A percentile compares a stretch with the other conserved stretches of the same genome.
phyloP scores from a whole-genome alignment of 768 basidiomycete genomes.

The Lactarius tabidus region DNA sequence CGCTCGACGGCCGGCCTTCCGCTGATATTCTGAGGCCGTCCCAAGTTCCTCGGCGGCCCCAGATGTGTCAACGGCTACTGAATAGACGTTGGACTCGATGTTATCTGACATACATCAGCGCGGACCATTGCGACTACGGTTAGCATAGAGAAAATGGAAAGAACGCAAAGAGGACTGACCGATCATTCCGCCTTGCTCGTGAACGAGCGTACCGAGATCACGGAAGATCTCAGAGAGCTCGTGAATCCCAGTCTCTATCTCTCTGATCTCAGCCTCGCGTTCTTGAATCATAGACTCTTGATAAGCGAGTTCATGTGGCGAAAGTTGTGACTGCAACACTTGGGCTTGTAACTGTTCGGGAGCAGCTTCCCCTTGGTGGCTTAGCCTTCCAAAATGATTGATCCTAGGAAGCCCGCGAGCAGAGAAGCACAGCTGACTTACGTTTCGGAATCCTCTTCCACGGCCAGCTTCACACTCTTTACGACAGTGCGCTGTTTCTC shows the following conservation, averaged over 20 bases:
- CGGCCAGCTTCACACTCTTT: constrained; percentile 76
- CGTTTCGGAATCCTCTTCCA: constrained; percentile 62
- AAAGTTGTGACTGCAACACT: constrained; percentile 66
- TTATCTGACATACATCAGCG: constrained; percentile 56
- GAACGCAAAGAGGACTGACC: constrained; percentile 48
- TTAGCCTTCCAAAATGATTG: constrained; percentile 1
- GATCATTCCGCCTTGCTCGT: constrained; percentile 91
- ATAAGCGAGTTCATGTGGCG: constrained; percentile 88
- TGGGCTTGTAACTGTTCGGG: constrained; percentile 67
- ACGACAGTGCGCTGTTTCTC: constrained; percentile 89
- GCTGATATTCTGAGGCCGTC: constrained; percentile 89
- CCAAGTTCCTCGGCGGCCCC: constrained; percentile 83
- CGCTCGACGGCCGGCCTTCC: constrained; percentile 86
- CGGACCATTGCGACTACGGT: neutral
- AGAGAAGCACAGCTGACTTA: constrained; percentile 22
- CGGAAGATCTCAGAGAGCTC: constrained; percentile 96
- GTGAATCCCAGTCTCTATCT: constrained; percentile 96
- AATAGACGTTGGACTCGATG: constrained; percentile 90
- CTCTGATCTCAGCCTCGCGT: constrained; percentile 89
- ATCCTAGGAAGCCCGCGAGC: neutral
- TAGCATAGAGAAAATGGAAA: neutral
- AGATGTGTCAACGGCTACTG: constrained; percentile 75
- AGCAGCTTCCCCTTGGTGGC: constrained; percentile 33
- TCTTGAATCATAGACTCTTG: constrained; percentile 95
- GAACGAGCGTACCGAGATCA: constrained; percentile 90